phyloP scores from a whole-genome alignment of 2,329 filamentous ascomycete genomes.

The Xylariaceae sp. region DNA sequence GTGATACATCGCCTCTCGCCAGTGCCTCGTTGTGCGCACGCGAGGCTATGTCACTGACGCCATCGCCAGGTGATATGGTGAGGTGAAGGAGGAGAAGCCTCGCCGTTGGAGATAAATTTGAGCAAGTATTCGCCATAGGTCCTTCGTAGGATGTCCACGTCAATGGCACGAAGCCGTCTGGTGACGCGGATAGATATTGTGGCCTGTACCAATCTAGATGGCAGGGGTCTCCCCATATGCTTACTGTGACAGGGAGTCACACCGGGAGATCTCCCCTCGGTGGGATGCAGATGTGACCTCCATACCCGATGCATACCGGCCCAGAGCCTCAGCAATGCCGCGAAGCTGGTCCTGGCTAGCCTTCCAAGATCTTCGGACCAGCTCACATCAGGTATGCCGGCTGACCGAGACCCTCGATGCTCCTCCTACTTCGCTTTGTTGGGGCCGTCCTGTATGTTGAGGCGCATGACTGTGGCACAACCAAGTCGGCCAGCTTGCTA shows the following conservation, averaged over 20 bases:
- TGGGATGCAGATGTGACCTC: constrained; percentile 1
- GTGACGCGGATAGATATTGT: constrained; percentile 1
- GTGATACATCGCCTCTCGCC: constrained; percentile 1
- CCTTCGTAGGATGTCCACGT: not conserved
- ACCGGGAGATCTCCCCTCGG: not conserved
- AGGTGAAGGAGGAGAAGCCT: not conserved
- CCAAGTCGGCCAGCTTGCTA: no score
- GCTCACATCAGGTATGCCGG: not conserved
- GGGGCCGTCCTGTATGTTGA: not conserved
- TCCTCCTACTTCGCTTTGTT: not conserved
- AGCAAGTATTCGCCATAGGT: not conserved
- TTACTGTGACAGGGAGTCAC: constrained; percentile 5
- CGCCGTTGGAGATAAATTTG: not conserved
- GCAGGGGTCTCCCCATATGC: constrained; percentile 1
- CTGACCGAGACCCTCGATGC: not conserved
- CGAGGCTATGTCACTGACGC: not conserved
- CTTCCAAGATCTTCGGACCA: not conserved
- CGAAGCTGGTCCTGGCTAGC: not conserved
- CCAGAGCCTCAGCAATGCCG: not conserved
- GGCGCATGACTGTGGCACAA: not conserved
- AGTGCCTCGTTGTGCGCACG: not conserved
- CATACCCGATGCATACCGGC: not conserved
- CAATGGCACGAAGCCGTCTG: not conserved
- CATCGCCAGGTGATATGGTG: constrained; percentile 1
- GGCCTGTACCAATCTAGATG: not conserved